These are phyloP conservation scores for Pluteus cervinus DNA, from an alignment of 768 basidiomycete species.

Conservation along the genomic window DNA sequence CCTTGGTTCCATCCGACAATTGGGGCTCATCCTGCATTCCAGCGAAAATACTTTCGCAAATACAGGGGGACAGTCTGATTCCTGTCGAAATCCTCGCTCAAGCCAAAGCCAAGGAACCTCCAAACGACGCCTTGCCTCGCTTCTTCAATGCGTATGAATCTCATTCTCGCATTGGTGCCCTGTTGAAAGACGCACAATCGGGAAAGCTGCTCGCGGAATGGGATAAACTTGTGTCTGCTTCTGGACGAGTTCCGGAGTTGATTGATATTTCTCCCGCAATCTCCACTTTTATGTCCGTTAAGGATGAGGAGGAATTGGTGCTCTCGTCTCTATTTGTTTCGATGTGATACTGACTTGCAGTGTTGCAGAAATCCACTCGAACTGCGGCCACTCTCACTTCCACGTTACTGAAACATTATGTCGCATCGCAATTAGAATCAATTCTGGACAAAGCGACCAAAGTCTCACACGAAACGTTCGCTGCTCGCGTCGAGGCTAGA, in stretches of 20 bases:
- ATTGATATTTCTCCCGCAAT: conserved; percentile 76
- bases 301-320: conserved; percentile 90
- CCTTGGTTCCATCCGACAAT: conserved; percentile 6
- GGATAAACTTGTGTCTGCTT: conserved; percentile 55
- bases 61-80: conserved; percentile 52
- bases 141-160: conserved; percentile 60
- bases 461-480: conserved; percentile 82
- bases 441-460: conserved; percentile 91
- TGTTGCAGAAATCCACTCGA: conserved; percentile 65
- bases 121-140: conserved; percentile 67
- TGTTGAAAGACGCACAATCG: conserved; percentile 76
- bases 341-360: conserved; percentile 2
- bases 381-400: conserved; percentile 76
- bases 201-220: conserved; percentile 90
- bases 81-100: conserved; percentile 74
- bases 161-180: conserved; percentile 60
- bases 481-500: conserved; percentile 80
- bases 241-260: conserved; percentile 59
- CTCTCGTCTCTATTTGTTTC: conserved; percentile 8
- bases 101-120: conserved; percentile 73
- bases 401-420: conserved; percentile 79
- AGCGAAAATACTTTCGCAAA: conserved; percentile 86
- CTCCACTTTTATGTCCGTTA: conserved; percentile 75
- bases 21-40: conserved; percentile 3
- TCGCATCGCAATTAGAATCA: conserved; percentile 81